A percentile compares a stretch with the other conserved stretches of the same genome.
Conservation (phyloP, 2,329 filamentous ascomycete genomes). For the Elsinoe perseae region DNA sequence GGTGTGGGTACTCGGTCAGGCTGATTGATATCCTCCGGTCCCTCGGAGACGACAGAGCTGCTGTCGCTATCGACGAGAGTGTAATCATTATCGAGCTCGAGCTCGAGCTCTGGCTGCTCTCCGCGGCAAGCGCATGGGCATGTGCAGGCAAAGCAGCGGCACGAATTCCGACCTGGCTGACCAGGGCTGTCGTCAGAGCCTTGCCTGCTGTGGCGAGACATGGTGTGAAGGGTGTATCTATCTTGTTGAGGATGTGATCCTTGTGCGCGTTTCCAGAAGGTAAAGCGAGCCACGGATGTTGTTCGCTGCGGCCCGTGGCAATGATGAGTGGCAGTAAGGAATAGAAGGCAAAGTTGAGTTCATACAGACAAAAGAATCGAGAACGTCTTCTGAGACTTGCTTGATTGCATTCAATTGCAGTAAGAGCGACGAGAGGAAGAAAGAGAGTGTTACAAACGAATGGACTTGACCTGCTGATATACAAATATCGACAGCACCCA, state of each 20-base stretch:
- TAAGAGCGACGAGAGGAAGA: background rate
- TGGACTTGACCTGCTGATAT: background rate
- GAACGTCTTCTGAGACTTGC: background rate
- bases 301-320: no score
- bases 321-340: no score
- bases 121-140: background rate
- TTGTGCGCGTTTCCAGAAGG: background rate
- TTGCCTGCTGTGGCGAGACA: conserved; percentile 9
- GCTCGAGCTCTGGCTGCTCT: background rate
- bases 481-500: background rate
- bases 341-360: no score
- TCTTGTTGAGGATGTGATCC: background rate
- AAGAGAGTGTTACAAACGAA: background rate
- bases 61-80: background rate
- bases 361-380: background rate
- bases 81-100: background rate
- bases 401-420: background rate
- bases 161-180: background rate
- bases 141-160: background rate
- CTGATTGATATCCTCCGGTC: conserved; percentile 4
- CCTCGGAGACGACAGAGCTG: background rate
- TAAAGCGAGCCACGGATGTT: background rate
- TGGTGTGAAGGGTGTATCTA: background rate
- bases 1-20: background rate
- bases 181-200: conserved; percentile 14